A percentile compares a stretch with the other conserved stretches of the same genome.
phyloP scores from a whole-genome alignment of 129 eudicot species.

The Apium graveolens region DNA sequence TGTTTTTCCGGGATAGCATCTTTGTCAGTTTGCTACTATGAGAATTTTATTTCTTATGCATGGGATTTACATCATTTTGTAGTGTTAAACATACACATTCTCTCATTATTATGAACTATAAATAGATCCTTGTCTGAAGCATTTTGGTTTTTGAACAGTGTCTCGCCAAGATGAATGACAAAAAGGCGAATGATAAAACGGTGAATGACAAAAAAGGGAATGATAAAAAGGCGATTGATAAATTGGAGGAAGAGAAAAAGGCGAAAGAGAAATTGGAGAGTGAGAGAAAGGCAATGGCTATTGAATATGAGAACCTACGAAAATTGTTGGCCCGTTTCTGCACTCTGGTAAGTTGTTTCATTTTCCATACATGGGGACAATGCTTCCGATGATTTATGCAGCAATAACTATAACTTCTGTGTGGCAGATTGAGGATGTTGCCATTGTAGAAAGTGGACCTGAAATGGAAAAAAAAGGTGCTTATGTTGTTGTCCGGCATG shows the following conservation, averaged over 20 bases:
- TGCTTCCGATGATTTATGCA: not conserved
- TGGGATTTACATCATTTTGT: not conserved
- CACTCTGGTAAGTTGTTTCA: slow-evolving; percentile 43
- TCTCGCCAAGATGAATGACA: slow-evolving; percentile 22
- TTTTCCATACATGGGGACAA: slow-evolving; percentile 1
- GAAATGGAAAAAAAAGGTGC: slow-evolving; percentile 51
- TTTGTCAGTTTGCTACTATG: not conserved
- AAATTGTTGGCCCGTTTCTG: slow-evolving; percentile 44
- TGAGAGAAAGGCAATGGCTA: slow-evolving; percentile 17
- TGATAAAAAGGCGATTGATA: not conserved
- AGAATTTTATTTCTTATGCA: not conserved
- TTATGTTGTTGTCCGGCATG: slow-evolving; percentile 53
- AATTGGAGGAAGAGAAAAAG: not conserved
- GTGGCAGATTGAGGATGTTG: slow-evolving; percentile 58
- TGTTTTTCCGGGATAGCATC: not conserved
- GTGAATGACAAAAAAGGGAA: slow-evolving; percentile 11
- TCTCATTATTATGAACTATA: not conserved
- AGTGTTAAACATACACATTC: not conserved
- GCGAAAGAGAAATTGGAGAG: not conserved
- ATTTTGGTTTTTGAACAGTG: slow-evolving; percentile 37
- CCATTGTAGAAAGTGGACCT: slow-evolving; percentile 59
- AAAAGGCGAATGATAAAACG: slow-evolving; percentile 5
- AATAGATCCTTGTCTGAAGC: not conserved
- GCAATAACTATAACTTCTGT: not conserved
- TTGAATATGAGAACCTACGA: slow-evolving; percentile 32